Percentiles rank a stretch among this genome's conserved stretches.
These are phyloP conservation scores for Leucogyrophana mollusca DNA, from an alignment of 768 basidiomycete species.

Conservation along the genomic window DNA sequence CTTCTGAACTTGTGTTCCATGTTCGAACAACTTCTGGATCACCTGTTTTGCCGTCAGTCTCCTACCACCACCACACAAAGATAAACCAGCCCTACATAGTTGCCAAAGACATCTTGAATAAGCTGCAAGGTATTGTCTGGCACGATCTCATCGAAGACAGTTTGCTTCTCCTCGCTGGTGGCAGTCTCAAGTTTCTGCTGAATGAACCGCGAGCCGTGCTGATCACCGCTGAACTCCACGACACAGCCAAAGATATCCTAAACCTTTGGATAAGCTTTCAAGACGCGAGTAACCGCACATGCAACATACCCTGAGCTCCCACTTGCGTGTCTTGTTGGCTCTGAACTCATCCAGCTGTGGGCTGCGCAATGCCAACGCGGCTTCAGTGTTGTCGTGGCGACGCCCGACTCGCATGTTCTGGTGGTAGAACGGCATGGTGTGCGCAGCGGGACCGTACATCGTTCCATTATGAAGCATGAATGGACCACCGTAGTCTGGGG, in stretches of 20 bases:
- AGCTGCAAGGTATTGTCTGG: slow-evolving; percentile 72
- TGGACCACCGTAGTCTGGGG: slow-evolving; percentile 48
- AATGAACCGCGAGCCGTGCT: slow-evolving; percentile 98
- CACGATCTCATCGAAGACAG: slow-evolving; percentile 85
- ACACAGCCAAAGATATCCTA: slow-evolving; percentile 87
- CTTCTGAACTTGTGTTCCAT: slow-evolving; percentile 76
- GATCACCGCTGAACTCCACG: slow-evolving; percentile 91
- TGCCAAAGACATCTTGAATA: slow-evolving; percentile 93
- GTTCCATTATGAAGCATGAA: slow-evolving; percentile 43
- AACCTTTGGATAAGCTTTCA: slow-evolving; percentile 5
- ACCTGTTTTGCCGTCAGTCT: slow-evolving; percentile 48
- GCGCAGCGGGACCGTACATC: slow-evolving; percentile 43
- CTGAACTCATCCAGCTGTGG: slow-evolving; percentile 84
- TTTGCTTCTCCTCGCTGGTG: slow-evolving; percentile 73
- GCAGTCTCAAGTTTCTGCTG: slow-evolving; percentile 83
- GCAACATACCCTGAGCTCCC: slow-evolving; percentile 71
- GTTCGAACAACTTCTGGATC: slow-evolving; percentile 91
- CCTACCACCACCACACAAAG: slow-evolving; percentile 6
- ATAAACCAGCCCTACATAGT: slow-evolving; percentile 93
- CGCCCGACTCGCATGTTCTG: slow-evolving; percentile 43
- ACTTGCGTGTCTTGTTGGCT: slow-evolving; percentile 71
- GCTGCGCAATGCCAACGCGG: slow-evolving; percentile 52
- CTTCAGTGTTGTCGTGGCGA: slow-evolving; percentile 40
- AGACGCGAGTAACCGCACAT: background rate
- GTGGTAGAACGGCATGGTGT: slow-evolving; percentile 34